A percentile compares a stretch with the other conserved stretches of the same genome.
phyloP scores from a whole-genome alignment of 192 early-diverging fungal genomes.

The Chytriomyces sp. region DNA sequence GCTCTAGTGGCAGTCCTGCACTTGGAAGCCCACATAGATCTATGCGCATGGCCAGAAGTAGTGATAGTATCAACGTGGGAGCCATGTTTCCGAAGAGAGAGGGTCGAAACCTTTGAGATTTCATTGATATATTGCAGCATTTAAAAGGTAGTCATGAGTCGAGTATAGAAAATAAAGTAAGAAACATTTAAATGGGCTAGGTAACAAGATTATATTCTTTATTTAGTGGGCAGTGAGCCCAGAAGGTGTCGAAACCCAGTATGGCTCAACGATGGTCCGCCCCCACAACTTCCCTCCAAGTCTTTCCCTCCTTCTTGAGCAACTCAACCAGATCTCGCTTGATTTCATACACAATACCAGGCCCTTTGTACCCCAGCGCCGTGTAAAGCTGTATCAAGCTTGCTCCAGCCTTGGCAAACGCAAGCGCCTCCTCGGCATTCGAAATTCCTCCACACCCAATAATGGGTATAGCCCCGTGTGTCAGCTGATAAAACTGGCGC shows the following conservation, averaged over 20 bases:
- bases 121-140: no score
- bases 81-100: slow-evolving; percentile 20
- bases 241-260: no score
- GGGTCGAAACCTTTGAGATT: no score
- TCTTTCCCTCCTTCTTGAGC: slow-evolving; percentile 65
- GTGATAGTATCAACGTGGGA: background rate
- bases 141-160: background rate
- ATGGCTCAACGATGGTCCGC: slow-evolving; percentile 43
- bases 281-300: slow-evolving; percentile 65
- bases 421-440: slow-evolving; percentile 74
- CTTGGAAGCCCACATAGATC: no score
- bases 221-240: background rate
- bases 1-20: no score
- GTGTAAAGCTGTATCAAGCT: slow-evolving; percentile 82
- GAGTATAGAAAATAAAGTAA: background rate
- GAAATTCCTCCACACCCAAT: slow-evolving; percentile 88
- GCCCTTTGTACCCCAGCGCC: slow-evolving; percentile 73
- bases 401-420: slow-evolving; percentile 82
- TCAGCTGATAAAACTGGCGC: slow-evolving; percentile 71
- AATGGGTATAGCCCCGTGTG: slow-evolving; percentile 73
- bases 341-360: slow-evolving; percentile 74
- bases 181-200: background rate
- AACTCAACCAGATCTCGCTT: slow-evolving; percentile 73
- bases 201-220: no score
- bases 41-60: slow-evolving; percentile 3